Base-by-base conservation (phyloP, 108 stramenopile species). In the Nitzschia sp. region DNA sequence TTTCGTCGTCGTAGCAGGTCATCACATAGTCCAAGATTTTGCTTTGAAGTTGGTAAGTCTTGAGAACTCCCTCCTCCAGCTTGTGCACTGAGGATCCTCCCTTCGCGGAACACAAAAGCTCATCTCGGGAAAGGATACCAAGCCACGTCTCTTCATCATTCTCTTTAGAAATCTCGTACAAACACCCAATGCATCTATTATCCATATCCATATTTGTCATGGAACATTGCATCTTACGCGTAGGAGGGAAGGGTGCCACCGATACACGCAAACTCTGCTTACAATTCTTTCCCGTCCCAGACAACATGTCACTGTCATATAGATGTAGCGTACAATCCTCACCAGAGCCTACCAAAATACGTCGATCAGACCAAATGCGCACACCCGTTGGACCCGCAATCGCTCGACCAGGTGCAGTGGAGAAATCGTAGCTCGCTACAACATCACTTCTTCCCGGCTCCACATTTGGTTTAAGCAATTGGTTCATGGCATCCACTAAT, bases 191-290 rank as follows among this genome's bases (percentile, higher is more conserved):
- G 8, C 15, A 54, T 11, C 67, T 55, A 41, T 73, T 65, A 57
- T 82, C 81, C 11, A 85, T 54, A 61, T 68, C 79, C 64, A 82
- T 67, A 1, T 67, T 75, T 11, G 70, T 61, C 57, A 85, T 25
- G 14, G 3, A 57, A 41, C 72, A 73, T 19, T 46, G 74, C n/a
- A 66, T 54, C 43, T 75, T 73, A 51, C 64, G 71, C 12, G 79
- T 72, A 50, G 74, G 63, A 22, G 67, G 20, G 57, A 75, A 77
- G 8, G 84, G 84, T 50, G 76, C 80, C 2, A 77, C 68, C 10
- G 51, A 43, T 0, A 69, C 62, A n/a, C 71, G 70, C 8, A 78
- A 51, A 43, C 67, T 8, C 43, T 76, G 74, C 26, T 71, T 71
- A 56, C 81, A 82, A 58, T 69, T 22, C 48, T 58, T 44, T 15